phyloP scores from a whole-genome alignment of 371 early-diverging fungal genomes.

The Apophysomyces sp. region DNA sequence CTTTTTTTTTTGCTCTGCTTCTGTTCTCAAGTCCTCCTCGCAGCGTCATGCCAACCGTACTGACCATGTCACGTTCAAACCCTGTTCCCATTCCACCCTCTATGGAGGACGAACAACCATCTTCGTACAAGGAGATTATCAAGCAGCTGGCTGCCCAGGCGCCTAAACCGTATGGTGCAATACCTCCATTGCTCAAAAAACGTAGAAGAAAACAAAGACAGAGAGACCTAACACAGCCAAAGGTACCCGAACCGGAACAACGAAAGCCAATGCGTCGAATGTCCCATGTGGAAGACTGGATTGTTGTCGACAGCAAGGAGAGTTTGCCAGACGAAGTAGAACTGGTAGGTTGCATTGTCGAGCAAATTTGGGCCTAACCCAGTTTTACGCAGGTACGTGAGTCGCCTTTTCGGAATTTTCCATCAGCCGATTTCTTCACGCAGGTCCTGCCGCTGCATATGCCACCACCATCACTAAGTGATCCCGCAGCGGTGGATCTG shows the following conservation, averaged over 20 bases:
- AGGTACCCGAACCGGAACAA: constrained; percentile 6
- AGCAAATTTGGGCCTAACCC: neutral
- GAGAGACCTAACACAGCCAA: constrained; percentile 2
- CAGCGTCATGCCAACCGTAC: constrained; percentile 25
- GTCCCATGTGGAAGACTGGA: constrained; percentile 55
- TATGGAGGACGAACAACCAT: constrained; percentile 20
- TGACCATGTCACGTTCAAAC: constrained; percentile 23
- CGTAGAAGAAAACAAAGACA: constrained; percentile 24
- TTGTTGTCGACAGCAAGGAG: constrained; percentile 51
- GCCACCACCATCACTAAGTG: constrained; percentile 52
- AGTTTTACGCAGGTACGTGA: constrained; percentile 12
- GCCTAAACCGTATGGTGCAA: constrained; percentile 58
- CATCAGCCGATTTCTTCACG: constrained; percentile 45
- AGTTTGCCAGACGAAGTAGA: constrained; percentile 52
- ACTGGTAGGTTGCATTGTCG: constrained; percentile 24
- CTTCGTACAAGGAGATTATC: constrained; percentile 55
- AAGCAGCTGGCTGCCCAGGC: constrained; percentile 42
- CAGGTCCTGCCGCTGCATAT: constrained; percentile 50
- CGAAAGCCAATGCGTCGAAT: constrained; percentile 34
- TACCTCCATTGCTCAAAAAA: constrained; percentile 44
- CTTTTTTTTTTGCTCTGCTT: constrained; percentile 3
- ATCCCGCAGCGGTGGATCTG: constrained; percentile 12
- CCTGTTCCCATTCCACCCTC: constrained; percentile 27
- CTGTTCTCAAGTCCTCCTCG: constrained; percentile 5
- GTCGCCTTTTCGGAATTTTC: constrained; percentile 41